These are phyloP conservation scores for Huntiella abstrusa DNA, from an alignment of 2,329 filamentous ascomycete species.

Conservation along the genomic window DNA sequence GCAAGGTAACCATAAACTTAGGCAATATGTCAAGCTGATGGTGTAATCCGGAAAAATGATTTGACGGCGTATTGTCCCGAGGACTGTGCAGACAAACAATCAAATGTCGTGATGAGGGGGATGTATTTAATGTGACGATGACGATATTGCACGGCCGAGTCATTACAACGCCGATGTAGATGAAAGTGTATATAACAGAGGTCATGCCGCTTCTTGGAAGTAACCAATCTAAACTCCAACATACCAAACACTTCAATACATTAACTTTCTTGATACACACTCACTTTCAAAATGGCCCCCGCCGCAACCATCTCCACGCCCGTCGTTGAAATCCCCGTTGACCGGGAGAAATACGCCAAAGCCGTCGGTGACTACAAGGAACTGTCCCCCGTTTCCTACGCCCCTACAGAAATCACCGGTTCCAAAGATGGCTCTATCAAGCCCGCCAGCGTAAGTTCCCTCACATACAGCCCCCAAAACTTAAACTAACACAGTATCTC, in stretches of 20 bases:
- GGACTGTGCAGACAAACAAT: too few relatives aligned
- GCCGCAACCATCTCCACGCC: constrained; percentile 6
- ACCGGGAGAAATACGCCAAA: constrained; percentile 7
- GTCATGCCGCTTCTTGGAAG: neutral
- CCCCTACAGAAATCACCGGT: constrained; percentile 9
- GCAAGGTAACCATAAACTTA: too few relatives aligned
- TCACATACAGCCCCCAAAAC: neutral
- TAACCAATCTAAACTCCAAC: neutral
- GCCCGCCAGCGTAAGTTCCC: constrained; percentile 6
- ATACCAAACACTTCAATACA: neutral
- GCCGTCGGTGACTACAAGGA: constrained; percentile 11
- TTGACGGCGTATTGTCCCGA: too few relatives aligned
- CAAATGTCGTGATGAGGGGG: too few relatives aligned
- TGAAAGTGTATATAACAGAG: too few relatives aligned
- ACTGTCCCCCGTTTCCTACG: constrained; percentile 5
- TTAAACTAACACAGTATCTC: neutral
- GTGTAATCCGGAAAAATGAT: too few relatives aligned
- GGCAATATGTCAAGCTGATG: too few relatives aligned
- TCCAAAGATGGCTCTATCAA: constrained; percentile 6
- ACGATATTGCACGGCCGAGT: too few relatives aligned
- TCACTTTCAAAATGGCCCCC: constrained; percentile 5
- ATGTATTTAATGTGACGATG: too few relatives aligned
- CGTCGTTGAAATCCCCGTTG: neutral
- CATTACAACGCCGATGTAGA: too few relatives aligned
- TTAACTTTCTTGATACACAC: neutral